Evolutionary conservation across 2,329 filamentous ascomycete species (phyloP), one percentile per base, ranked within the genome.

Genomic region (Colletotrichum navitas): DNA sequence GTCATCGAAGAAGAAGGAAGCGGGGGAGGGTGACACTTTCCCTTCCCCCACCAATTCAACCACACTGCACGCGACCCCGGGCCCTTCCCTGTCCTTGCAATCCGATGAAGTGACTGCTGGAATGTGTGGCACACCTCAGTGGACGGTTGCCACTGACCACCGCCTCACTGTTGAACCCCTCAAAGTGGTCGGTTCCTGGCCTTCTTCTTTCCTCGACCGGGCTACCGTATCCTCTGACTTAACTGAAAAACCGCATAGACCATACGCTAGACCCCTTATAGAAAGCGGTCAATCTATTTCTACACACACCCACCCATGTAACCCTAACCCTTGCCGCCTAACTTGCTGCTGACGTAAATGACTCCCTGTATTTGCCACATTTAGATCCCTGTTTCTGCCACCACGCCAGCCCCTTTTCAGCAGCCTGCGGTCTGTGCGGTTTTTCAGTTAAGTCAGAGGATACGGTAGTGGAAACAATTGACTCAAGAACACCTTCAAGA

Each of bases 21-120:
- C 65, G 66, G 69, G 68, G 68, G 69, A 63, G 54, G 41, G 49
- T 52, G 45, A 41, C 60, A 63, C 60, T 47, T 52, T 64, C 52
- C 54, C 64, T 41, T 64, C 52, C 59, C 66, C 69, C 51, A 11
- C 10, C 51, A 63, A 18, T 45, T 43, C 59, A 60, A 47, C 64
- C 58, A 62, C 49, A 39, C 34, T 45, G 36, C 52, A 18, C 54
- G 21, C 47, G 43, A 54, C 52, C 65, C 69, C 59, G 36, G 69
- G 59, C 65, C 39, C 59, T 64, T 64, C 69, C 65, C 66, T 63
- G 69, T 64, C 65, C 34, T 49, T 55, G n/a, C 39, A 52, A n/a
- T 26, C 59, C 41, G 36, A 49, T 56, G 5, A 56, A 45, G 62
- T 26, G n/a, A 39, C 24, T 49, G 32, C 34, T 59, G 63, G 21